A percentile compares a stretch with the other conserved stretches of the same genome.
phyloP scores from a whole-genome alignment of 805 yeast genomes.

The Wickerhamiella siamensis region DNA sequence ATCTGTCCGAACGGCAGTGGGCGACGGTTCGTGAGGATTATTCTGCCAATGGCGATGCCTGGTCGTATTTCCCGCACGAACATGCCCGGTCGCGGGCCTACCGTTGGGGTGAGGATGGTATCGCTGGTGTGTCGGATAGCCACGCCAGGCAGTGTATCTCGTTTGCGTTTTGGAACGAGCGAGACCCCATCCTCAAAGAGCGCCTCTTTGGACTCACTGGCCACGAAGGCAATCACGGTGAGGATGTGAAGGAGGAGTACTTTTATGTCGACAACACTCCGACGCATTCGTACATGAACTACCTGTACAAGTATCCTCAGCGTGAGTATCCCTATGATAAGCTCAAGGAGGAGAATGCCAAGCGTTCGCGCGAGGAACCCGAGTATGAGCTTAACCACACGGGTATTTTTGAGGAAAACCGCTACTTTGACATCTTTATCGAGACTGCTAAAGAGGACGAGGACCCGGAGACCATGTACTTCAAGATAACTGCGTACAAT shows the following conservation, averaged over 20 bases:
- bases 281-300: constrained; percentile 83
- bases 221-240: constrained; percentile 91
- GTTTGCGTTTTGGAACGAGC: constrained; percentile 85
- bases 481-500: constrained; percentile 78
- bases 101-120: constrained; percentile 94
- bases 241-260: constrained; percentile 58
- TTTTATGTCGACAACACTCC: constrained; percentile 86
- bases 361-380: constrained; percentile 48
- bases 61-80: constrained; percentile 79
- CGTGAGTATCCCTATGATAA: constrained; percentile 67
- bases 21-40: constrained; percentile 63
- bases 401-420: constrained; percentile 43
- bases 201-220: constrained; percentile 80
- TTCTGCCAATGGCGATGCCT: constrained; percentile 74
- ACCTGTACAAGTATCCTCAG: constrained; percentile 86
- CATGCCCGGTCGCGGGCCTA: constrained; percentile 68
- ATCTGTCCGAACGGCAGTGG: constrained; percentile 80
- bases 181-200: constrained; percentile 74
- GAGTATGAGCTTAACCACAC: constrained; percentile 83
- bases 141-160: constrained; percentile 63
- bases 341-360: constrained; percentile 50
- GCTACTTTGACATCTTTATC: constrained; percentile 75
- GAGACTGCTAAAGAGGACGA: constrained; percentile 81
- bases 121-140: constrained; percentile 78
- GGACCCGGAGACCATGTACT: constrained; percentile 65